Percentiles rank a stretch among this genome's conserved stretches.
Evolutionary conservation across 2,329 filamentous ascomycete species (phyloP).

Genomic region (Cryphonectria naterciae): DNA sequence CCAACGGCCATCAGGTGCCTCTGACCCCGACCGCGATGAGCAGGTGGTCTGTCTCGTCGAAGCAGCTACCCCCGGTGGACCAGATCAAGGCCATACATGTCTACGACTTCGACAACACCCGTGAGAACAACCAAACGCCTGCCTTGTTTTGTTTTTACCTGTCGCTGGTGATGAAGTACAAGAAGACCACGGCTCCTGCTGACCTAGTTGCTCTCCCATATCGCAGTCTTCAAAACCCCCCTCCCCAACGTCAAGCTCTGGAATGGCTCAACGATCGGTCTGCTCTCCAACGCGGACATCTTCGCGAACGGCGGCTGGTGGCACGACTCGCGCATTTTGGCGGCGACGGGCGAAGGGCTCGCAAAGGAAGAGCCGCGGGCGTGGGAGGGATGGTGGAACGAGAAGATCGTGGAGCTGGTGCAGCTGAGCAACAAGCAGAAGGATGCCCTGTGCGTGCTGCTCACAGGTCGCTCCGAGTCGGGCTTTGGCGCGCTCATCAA

Average conservation of each 20-base stretch:
- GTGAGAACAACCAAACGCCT: conserved; percentile 52
- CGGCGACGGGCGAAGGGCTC: conserved; percentile 80
- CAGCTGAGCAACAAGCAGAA: conserved; percentile 80
- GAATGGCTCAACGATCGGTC: conserved; percentile 77
- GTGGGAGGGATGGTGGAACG: conserved; percentile 98
- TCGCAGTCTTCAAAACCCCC: conserved; percentile 83
- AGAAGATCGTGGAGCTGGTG: conserved; percentile 81
- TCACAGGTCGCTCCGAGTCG: conserved; percentile 83
- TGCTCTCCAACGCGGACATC: conserved; percentile 73
- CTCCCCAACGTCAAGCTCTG: conserved; percentile 88
- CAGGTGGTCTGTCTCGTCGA: conserved; percentile 29
- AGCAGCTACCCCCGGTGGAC: conserved; percentile 46
- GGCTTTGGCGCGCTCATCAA: conserved; percentile 80
- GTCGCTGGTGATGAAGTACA: conserved; percentile 2
- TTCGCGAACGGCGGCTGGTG: conserved; percentile 93
- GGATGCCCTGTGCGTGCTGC: conserved; percentile 80
- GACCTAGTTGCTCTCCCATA: conserved; percentile 23
- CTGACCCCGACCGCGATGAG: conserved; percentile 29
- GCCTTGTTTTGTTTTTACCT: neutral
- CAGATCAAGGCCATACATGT: conserved; percentile 82
- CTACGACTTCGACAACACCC: conserved; percentile 97
- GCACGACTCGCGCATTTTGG: conserved; percentile 88
- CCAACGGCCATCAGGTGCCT: conserved; percentile 21
- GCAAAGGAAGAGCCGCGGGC: conserved; percentile 80
- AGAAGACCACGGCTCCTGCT: conserved; percentile 10